Percentiles rank a stretch among this genome's conserved stretches.
Conservation (phyloP, 805 yeast species). For the Candida lessepsii region DNA sequence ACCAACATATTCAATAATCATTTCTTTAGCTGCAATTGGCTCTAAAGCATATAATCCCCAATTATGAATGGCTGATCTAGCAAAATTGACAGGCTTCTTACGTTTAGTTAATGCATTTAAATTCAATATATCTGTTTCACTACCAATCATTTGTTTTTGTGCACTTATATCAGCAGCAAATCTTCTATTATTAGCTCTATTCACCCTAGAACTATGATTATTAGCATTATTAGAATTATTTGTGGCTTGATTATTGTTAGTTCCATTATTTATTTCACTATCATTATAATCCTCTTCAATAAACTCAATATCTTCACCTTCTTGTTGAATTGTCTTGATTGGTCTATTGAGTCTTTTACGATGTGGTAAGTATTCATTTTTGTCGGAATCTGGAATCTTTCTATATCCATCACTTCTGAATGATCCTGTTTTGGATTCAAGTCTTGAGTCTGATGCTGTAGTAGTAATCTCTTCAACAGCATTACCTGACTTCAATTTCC, state of each 20-base stretch:
- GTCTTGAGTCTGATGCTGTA: slow-evolving; percentile 27
- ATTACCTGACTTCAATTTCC: slow-evolving; percentile 46
- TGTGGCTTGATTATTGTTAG: slow-evolving; percentile 42
- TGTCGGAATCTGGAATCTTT: slow-evolving; percentile 70
- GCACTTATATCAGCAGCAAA: slow-evolving; percentile 87
- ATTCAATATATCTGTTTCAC: slow-evolving; percentile 77
- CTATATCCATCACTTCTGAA: slow-evolving; percentile 72
- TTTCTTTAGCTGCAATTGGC: slow-evolving; percentile 92
- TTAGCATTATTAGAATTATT: slow-evolving; percentile 19
- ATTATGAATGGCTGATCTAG: slow-evolving; percentile 93
- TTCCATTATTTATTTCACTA: slow-evolving; percentile 38
- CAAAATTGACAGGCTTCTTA: slow-evolving; percentile 93
- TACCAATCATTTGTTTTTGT: slow-evolving; percentile 71
- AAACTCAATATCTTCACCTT: slow-evolving; percentile 44
- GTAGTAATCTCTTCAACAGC: slow-evolving; percentile 29
- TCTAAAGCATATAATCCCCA: slow-evolving; percentile 98
- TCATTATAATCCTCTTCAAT: slow-evolving; percentile 11
- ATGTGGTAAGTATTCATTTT: slow-evolving; percentile 78
- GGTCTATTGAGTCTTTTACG: slow-evolving; percentile 68
- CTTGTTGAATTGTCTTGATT: slow-evolving; percentile 70
- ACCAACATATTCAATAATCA: slow-evolving; percentile 98
- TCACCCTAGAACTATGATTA: slow-evolving; percentile 72
- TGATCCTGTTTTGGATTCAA: slow-evolving; percentile 53
- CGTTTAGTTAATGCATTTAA: slow-evolving; percentile 86
- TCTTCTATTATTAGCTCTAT: slow-evolving; percentile 82